A percentile compares a stretch with the other conserved stretches of the same genome.
Evolutionary conservation across 345 rosid genomes (phyloP).

Genomic region (Kandelia obovata): DNA sequence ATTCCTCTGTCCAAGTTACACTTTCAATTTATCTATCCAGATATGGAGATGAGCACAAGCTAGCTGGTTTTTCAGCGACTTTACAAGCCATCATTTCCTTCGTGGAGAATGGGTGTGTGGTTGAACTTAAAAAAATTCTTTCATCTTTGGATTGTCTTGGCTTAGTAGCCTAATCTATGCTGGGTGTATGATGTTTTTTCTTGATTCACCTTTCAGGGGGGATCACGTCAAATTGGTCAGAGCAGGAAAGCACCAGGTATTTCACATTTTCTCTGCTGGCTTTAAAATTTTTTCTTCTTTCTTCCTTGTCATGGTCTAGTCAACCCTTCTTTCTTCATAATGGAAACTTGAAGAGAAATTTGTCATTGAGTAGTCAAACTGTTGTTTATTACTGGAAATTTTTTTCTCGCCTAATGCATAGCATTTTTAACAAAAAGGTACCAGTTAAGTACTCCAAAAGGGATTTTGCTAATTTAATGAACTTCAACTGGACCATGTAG

Average conservation of each 20-base stretch:
- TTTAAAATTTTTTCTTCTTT: background rate
- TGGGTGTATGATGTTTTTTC: slow-evolving; percentile 12
- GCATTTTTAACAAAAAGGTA: background rate
- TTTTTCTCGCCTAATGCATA: background rate
- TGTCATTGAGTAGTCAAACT: background rate
- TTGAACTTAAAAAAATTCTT: slow-evolving; percentile 8
- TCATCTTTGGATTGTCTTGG: slow-evolving; percentile 1
- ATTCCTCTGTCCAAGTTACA: background rate
- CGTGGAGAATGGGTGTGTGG: slow-evolving; percentile 78
- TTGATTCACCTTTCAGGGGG: slow-evolving; percentile 47
- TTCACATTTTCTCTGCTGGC: slow-evolving; percentile 10
- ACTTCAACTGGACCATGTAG: background rate
- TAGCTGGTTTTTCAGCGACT: slow-evolving; percentile 97
- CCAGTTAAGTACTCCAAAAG: background rate
- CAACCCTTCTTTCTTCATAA: slow-evolving; percentile 3
- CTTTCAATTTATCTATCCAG: slow-evolving; percentile 27
- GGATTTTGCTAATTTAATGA: background rate
- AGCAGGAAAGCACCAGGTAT: slow-evolving; percentile 93
- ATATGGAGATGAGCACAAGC: slow-evolving; percentile 97
- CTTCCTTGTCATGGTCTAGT: background rate
- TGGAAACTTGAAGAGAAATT: background rate
- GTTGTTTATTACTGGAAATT: background rate
- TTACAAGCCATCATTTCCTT: slow-evolving; percentile 98
- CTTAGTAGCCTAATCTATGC: background rate
- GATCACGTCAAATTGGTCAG: slow-evolving; percentile 74